These are phyloP conservation scores for Dictyostelium citrinum DNA, from an alignment of 78 protist genomes.

Conservation along the genomic window DNA sequence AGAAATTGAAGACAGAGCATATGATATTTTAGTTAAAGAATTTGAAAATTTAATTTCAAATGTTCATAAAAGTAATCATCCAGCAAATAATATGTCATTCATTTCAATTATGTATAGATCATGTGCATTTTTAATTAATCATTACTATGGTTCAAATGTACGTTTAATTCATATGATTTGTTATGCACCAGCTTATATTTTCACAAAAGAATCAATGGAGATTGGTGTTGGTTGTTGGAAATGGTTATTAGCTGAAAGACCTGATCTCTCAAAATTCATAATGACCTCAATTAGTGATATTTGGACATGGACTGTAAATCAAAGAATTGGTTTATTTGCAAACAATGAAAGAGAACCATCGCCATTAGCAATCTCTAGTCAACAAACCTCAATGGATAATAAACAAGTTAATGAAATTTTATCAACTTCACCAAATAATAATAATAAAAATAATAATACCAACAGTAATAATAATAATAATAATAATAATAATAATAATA, in stretches of 20 bases:
- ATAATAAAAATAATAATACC: background rate
- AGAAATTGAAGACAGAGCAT: slow-evolving; percentile 29
- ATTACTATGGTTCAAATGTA: slow-evolving; percentile 32
- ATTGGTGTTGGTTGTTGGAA: slow-evolving; percentile 78
- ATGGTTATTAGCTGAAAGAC: slow-evolving; percentile 81
- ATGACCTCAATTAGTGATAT: slow-evolving; percentile 73
- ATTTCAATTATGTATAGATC: slow-evolving; percentile 53
- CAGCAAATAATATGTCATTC: slow-evolving; percentile 20
- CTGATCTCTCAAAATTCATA: slow-evolving; percentile 44
- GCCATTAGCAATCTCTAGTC: slow-evolving; percentile 35
- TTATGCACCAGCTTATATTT: slow-evolving; percentile 65
- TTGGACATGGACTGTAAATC: slow-evolving; percentile 85
- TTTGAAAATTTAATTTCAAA: slow-evolving; percentile 33
- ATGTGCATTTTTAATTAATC: slow-evolving; percentile 61
- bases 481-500: background rate
- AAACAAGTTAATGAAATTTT: background rate
- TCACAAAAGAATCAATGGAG: slow-evolving; percentile 53
- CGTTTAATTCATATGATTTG: slow-evolving; percentile 72
- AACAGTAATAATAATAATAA: background rate
- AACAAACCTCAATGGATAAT: background rate
- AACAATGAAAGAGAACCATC: slow-evolving; percentile 62
- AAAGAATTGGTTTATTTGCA: slow-evolving; percentile 79
- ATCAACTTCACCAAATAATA: background rate
- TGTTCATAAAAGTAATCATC: background rate
- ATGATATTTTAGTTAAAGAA: slow-evolving; percentile 20